These are phyloP conservation scores for Tylopilus sp. DNA, from an alignment of 768 basidiomycete genomes.

Conservation along the genomic window DNA sequence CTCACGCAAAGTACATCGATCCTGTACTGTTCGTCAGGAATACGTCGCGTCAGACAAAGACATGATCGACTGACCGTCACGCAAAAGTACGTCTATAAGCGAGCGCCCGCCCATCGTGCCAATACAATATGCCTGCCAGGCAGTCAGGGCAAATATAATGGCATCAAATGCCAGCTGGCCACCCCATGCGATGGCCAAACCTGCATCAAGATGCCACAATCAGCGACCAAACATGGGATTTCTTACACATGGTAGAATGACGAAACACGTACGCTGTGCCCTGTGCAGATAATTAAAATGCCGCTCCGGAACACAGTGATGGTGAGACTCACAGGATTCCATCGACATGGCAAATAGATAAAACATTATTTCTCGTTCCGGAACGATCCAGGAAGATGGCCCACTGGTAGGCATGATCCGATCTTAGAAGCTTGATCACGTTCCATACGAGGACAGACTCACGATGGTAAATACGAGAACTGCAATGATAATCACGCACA, in stretches of 20 bases:
- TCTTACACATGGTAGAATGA: not conserved
- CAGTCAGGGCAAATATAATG: constrained; percentile 20
- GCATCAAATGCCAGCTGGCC: constrained; percentile 20
- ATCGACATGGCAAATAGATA: not conserved
- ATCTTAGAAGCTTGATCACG: not conserved
- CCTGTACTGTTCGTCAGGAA: constrained; percentile 8
- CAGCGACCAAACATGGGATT: not conserved
- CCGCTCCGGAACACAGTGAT: no score
- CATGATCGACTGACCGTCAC: constrained; percentile 13
- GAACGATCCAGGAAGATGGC: not conserved
- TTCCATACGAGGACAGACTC: not conserved
- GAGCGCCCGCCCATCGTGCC: constrained; percentile 1
- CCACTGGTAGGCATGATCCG: constrained; percentile 5
- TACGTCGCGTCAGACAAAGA: not conserved
- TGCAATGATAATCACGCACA: not conserved
- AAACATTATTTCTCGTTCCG: fast-evolving
- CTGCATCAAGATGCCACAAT: not conserved
- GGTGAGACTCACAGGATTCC: constrained; percentile 1
- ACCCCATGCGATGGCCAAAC: constrained; percentile 4
- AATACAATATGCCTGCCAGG: constrained; percentile 10
- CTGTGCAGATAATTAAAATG: not conserved
- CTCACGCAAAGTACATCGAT: constrained; percentile 18
- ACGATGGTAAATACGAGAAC: constrained; percentile 6
- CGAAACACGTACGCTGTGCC: constrained; percentile 8
- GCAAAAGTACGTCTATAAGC: constrained; percentile 12